phyloP scores from a whole-genome alignment of 805 yeast species.

The fission yeast (Schizosaccharomyces pombe) region DNA sequence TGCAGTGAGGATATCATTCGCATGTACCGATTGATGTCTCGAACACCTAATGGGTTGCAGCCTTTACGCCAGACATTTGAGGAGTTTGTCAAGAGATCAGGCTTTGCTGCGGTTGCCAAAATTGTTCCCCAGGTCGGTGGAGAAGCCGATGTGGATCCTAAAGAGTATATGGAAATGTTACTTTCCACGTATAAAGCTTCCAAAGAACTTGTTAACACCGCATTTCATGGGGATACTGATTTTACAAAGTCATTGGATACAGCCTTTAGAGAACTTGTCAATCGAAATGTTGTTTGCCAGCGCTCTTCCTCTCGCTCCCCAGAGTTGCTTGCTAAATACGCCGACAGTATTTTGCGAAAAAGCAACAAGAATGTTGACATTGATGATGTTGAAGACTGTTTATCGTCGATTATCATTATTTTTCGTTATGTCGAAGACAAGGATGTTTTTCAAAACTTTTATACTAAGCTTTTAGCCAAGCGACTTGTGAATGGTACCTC shows the following conservation, averaged over 20 bases:
- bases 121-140: slow-evolving; percentile 18
- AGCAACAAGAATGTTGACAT: slow-evolving; percentile 39
- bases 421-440: slow-evolving; percentile 79
- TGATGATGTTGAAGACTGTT: slow-evolving; percentile 42
- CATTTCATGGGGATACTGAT: slow-evolving; percentile 51
- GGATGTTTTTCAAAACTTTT: slow-evolving; percentile 83
- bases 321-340: slow-evolving; percentile 69
- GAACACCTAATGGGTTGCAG: slow-evolving; percentile 58
- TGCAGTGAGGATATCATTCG: slow-evolving; percentile 51
- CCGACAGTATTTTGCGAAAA: slow-evolving; percentile 61
- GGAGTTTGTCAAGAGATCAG: slow-evolving; percentile 43
- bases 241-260: slow-evolving; percentile 72
- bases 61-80: slow-evolving; percentile 57
- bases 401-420: slow-evolving; percentile 65
- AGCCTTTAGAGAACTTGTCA: slow-evolving; percentile 70
- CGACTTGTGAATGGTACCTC: slow-evolving; percentile 74
- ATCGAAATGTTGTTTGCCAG: slow-evolving; percentile 51
- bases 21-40: slow-evolving; percentile 49
- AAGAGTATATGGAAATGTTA: slow-evolving; percentile 53
- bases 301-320: slow-evolving; percentile 50
- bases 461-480: slow-evolving; percentile 69
- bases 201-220: slow-evolving; percentile 34
- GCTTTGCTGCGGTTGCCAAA: slow-evolving; percentile 36
- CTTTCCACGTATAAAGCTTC: slow-evolving; percentile 47
- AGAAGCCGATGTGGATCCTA: slow-evolving; percentile 32